Conservation (phyloP, 805 yeast genomes). For the Metschnikowia hibisci region DNA sequence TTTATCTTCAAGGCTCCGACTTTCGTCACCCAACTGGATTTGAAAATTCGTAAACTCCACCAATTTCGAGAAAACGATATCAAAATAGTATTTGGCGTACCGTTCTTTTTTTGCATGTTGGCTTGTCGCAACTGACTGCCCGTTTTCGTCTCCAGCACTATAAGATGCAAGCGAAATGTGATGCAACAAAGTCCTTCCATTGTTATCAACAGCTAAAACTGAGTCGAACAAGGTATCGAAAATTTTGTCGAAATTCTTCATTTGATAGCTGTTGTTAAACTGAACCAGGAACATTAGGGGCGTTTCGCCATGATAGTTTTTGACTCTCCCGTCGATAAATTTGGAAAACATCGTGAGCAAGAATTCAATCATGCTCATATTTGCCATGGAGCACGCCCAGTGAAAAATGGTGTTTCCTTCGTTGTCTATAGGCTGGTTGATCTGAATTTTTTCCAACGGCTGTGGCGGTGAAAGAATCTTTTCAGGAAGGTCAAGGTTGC, state of each 20-base stretch:
- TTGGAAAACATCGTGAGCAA: constrained; percentile 57
- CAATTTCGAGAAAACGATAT: constrained; percentile 32
- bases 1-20: constrained; percentile 16
- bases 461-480: constrained; percentile 54
- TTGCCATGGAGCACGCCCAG: constrained; percentile 93
- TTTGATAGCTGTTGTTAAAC: constrained; percentile 37
- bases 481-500: constrained; percentile 24
- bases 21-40: constrained; percentile 15
- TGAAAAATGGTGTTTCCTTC: constrained; percentile 91
- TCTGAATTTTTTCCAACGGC: constrained; percentile 49
- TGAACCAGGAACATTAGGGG: constrained; percentile 53
- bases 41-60: constrained; percentile 27
- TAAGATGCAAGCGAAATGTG: constrained; percentile 31
- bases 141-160: constrained; percentile 3
- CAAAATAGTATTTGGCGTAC: constrained; percentile 38
- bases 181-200: constrained; percentile 41
- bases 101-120: constrained; percentile 30
- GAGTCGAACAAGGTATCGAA: constrained; percentile 35
- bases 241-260: constrained; percentile 34
- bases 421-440: constrained; percentile 88
- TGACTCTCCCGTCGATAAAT: constrained; percentile 64
- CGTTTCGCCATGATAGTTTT: constrained; percentile 84
- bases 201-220: constrained; percentile 33
- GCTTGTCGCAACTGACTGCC: constrained; percentile 3
- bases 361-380: constrained; percentile 61